A percentile compares a stretch with the other conserved stretches of the same genome.
phyloP scores from a whole-genome alignment of 2,329 filamentous ascomycete species.

The Apiospora marii region DNA sequence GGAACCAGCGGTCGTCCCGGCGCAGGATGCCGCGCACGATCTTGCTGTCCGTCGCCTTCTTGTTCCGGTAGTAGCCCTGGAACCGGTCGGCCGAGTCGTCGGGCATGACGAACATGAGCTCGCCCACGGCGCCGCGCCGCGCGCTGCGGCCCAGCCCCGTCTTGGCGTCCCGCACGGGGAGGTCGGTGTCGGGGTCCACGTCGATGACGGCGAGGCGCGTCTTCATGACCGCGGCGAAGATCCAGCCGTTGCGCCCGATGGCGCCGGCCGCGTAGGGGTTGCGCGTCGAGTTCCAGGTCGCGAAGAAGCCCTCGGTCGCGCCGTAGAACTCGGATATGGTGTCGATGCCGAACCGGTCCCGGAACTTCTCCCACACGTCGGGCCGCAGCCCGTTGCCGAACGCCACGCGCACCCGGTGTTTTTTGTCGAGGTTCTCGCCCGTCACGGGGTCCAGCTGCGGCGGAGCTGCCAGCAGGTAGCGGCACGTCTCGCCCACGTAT shows the following conservation, averaged over 20 bases:
- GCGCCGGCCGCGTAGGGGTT: slow-evolving; percentile 81
- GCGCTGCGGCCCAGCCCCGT: slow-evolving; percentile 74
- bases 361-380: slow-evolving; percentile 86
- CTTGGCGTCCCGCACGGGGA: slow-evolving; percentile 70
- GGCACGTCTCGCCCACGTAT: slow-evolving; percentile 88
- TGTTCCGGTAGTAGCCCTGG: slow-evolving; percentile 84
- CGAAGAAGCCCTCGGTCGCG: slow-evolving; percentile 75
- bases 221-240: slow-evolving; percentile 65
- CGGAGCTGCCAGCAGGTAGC: slow-evolving; percentile 78
- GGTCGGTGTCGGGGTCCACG: slow-evolving; percentile 75
- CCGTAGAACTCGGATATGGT: slow-evolving; percentile 84
- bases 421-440: slow-evolving; percentile 73
- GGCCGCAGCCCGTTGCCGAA: slow-evolving; percentile 88
- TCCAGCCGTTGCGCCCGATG: slow-evolving; percentile 74
- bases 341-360: slow-evolving; percentile 79
- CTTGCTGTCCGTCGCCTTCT: slow-evolving; percentile 74
- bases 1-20: slow-evolving; percentile 83
- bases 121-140: slow-evolving; percentile 70
- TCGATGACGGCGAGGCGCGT: slow-evolving; percentile 65
- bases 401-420: slow-evolving; percentile 76
- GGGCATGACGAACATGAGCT: slow-evolving; percentile 78
- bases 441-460: slow-evolving; percentile 68
- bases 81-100: slow-evolving; percentile 67
- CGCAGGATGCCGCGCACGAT: slow-evolving; percentile 76
- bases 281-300: slow-evolving; percentile 74